Evolutionary conservation across 768 basidiomycete species (phyloP).

Genomic region (Lactarius sanguifluus): DNA sequence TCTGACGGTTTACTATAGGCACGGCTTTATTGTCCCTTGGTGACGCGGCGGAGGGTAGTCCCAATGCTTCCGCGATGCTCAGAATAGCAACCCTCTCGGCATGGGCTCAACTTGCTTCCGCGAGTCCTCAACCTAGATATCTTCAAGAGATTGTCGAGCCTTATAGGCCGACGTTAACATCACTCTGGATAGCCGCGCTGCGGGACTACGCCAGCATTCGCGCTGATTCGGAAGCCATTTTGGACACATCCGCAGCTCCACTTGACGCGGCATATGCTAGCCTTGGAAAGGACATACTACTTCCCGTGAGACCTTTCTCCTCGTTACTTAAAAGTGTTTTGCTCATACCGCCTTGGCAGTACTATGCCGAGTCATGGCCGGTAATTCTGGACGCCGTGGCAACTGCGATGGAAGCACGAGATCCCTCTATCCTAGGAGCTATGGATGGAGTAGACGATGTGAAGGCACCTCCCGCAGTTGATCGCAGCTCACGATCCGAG

Average conservation of each 20-base stretch:
- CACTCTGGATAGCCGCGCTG: conserved; percentile 85
- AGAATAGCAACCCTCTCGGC: conserved; percentile 90
- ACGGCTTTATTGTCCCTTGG: conserved; percentile 84
- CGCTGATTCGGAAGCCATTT: conserved; percentile 82
- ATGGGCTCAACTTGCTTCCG: conserved; percentile 90
- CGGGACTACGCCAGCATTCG: conserved; percentile 91
- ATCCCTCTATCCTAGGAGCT: conserved; percentile 68
- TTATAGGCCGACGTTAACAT: conserved; percentile 67
- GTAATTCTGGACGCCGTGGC: conserved; percentile 85
- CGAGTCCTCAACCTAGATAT: conserved; percentile 71
- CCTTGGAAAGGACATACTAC: conserved; percentile 83
- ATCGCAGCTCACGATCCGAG: conserved; percentile 46
- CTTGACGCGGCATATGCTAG: conserved; percentile 84
- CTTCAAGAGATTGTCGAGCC: conserved; percentile 81
- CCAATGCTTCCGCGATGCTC: conserved; percentile 94
- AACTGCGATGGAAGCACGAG: conserved; percentile 67
- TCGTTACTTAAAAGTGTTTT: neutral
- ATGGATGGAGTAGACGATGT: conserved; percentile 71
- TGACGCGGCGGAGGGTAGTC: conserved; percentile 81
- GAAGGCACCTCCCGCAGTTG: conserved; percentile 31
- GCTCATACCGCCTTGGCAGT: conserved; percentile 48
- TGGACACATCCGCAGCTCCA: conserved; percentile 71
- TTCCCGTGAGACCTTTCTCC: conserved; percentile 64
- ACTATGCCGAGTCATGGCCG: conserved; percentile 81
- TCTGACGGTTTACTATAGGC: conserved; percentile 45